phyloP scores from a whole-genome alignment of 176 grass and related monocot species.

The Carex scoparia region DNA sequence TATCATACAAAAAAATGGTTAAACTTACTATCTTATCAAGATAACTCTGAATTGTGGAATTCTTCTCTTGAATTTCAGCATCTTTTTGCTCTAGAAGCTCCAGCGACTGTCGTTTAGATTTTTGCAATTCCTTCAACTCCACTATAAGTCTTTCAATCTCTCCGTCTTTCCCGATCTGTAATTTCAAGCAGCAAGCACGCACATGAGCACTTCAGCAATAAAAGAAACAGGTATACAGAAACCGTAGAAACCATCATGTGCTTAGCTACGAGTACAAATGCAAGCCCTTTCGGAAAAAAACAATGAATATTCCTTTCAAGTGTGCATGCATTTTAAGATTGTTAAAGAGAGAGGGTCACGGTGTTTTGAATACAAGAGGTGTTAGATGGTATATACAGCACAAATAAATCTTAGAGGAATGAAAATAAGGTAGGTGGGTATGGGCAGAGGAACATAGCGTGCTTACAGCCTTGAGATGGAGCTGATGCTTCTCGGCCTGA shows the following conservation, averaged over 20 bases:
- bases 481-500: slow-evolving; percentile 81
- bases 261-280: not conserved
- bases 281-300: not conserved
- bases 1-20: not conserved
- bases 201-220: not conserved
- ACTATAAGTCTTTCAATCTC: slow-evolving; percentile 64
- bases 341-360: not conserved
- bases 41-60: slow-evolving; percentile 74
- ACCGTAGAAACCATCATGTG: not conserved
- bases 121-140: slow-evolving; percentile 61
- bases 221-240: not conserved
- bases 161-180: slow-evolving; percentile 78
- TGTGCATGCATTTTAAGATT: not conserved
- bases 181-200: not conserved
- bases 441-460: not conserved
- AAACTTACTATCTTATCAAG: slow-evolving; percentile 80
- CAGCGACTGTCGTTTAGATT: slow-evolving; percentile 66
- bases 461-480: slow-evolving; percentile 75
- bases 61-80: slow-evolving; percentile 72
- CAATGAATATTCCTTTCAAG: not conserved
- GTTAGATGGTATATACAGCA: not conserved
- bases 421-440: not conserved
- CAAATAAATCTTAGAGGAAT: not conserved
- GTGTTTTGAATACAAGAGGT: not conserved
- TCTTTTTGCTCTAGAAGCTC: slow-evolving; percentile 85